These are phyloP conservation scores for Oehlia diaphana DNA, from an alignment of 192 early-diverging fungal species.

Conservation along the genomic window DNA sequence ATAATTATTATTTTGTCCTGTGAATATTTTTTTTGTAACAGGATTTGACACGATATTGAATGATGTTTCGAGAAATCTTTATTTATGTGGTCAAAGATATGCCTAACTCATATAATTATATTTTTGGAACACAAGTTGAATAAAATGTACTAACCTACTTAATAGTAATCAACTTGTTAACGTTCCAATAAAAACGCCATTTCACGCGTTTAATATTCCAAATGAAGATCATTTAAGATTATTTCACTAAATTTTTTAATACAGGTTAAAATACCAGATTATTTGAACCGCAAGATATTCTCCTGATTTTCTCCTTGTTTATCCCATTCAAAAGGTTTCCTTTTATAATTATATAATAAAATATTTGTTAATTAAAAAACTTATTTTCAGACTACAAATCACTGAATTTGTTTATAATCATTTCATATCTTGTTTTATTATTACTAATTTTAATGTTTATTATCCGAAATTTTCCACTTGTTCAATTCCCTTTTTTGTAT, in stretches of 20 bases:
- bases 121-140: not conserved
- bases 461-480: not conserved
- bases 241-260: too few species aligned
- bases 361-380: not conserved
- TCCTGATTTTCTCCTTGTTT: not conserved
- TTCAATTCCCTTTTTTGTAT: too few species aligned
- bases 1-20: too few species aligned
- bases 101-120: not conserved
- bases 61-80: not conserved
- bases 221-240: not conserved
- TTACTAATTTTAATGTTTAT: not conserved
- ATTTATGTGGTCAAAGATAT: not conserved
- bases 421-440: not conserved
- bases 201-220: not conserved
- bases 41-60: not conserved
- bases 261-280: not conserved
- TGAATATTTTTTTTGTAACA: not conserved
- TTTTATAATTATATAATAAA: not conserved
- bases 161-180: not conserved
- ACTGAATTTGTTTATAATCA: not conserved
- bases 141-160: not conserved
- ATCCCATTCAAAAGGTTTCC: not conserved
- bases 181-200: not conserved
- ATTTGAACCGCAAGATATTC: not conserved
- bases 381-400: not conserved